Conservation (phyloP, 768 basidiomycete species). For the Hericium coralloides region DNA sequence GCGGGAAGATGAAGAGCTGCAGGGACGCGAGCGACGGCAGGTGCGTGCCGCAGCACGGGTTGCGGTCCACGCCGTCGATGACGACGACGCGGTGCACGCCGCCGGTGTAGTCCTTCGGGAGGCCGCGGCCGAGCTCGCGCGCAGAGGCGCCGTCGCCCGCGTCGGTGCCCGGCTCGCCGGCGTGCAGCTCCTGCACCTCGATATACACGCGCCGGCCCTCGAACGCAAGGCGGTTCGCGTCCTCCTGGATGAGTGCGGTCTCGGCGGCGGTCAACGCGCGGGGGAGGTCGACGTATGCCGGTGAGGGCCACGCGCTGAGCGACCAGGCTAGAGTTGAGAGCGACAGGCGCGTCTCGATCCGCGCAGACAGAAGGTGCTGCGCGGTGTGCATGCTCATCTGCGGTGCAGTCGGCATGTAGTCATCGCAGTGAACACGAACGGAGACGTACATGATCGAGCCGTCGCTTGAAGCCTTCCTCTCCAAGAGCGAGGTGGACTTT, state of each 20-base stretch:
- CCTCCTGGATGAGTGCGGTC: slow-evolving; percentile 48
- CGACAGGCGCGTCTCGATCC: slow-evolving; percentile 55
- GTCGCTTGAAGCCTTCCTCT: slow-evolving; percentile 49
- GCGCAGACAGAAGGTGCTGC: slow-evolving; percentile 74
- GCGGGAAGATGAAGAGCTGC: slow-evolving; percentile 61
- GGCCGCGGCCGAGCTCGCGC: slow-evolving; percentile 44
- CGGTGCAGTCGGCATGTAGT: background rate
- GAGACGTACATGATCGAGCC: slow-evolving; percentile 62
- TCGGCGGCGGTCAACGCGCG: slow-evolving; percentile 58
- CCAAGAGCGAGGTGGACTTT: slow-evolving; percentile 46
- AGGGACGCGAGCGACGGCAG: slow-evolving; percentile 67
- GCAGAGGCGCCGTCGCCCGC: slow-evolving; percentile 33
- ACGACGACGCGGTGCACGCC: slow-evolving; percentile 72
- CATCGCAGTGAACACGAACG: background rate
- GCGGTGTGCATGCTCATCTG: slow-evolving; percentile 83
- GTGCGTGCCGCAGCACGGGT: slow-evolving; percentile 85
- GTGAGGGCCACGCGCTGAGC: slow-evolving; percentile 55
- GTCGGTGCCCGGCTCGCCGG: slow-evolving; percentile 18
- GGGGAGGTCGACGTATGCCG: slow-evolving; percentile 72
- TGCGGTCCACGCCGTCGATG: slow-evolving; percentile 77
- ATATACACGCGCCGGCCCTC: slow-evolving; percentile 61
- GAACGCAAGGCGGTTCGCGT: slow-evolving; percentile 59
- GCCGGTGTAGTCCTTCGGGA: slow-evolving; percentile 68
- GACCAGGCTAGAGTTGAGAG: slow-evolving; percentile 79
- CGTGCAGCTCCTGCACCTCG: slow-evolving; percentile 64